phyloP scores from a whole-genome alignment of 345 rosid genomes.

The Populus euphratica region DNA sequence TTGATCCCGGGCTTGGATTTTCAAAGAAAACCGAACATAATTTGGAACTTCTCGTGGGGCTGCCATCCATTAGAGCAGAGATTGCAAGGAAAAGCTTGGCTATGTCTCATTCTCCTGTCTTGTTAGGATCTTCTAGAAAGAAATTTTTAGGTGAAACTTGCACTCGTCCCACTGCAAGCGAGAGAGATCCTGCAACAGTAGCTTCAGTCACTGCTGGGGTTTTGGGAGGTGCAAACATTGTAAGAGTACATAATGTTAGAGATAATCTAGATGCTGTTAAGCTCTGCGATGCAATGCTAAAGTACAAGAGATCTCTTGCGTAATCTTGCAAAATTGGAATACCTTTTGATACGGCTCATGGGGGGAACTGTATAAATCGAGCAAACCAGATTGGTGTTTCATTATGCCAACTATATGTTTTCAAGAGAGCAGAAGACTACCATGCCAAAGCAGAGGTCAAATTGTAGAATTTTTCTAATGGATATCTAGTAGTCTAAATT shows the following conservation, averaged over 20 bases:
- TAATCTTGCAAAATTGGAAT: background rate
- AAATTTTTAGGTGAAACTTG: slow-evolving; percentile 84
- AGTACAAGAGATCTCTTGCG: slow-evolving; percentile 7
- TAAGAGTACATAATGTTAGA: slow-evolving; percentile 81
- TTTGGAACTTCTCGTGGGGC: slow-evolving; percentile 58
- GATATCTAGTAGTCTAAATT: no score
- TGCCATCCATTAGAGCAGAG: slow-evolving; percentile 56
- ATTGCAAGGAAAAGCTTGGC: slow-evolving; percentile 66
- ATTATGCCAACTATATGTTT: no score
- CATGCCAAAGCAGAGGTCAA: no score
- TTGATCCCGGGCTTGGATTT: slow-evolving; percentile 89
- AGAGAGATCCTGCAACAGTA: slow-evolving; percentile 86
- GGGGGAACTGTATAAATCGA: no score
- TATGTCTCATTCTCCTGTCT: slow-evolving; percentile 62
- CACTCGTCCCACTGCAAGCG: slow-evolving; percentile 46
- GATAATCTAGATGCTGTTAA: slow-evolving; percentile 72
- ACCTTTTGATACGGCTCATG: no score
- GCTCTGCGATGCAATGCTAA: slow-evolving; percentile 73
- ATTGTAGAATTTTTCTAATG: no score
- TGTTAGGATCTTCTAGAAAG: slow-evolving; percentile 85
- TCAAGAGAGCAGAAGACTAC: no score
- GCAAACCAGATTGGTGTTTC: no score
- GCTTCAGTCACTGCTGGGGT: slow-evolving; percentile 64
- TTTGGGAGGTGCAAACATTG: slow-evolving; percentile 78
- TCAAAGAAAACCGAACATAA: slow-evolving; percentile 71